Percentiles rank a stretch among this genome's conserved stretches.
These are phyloP conservation scores for Alternaria sp. DNA, from an alignment of 2,329 filamentous ascomycete species.

Conservation along the genomic window DNA sequence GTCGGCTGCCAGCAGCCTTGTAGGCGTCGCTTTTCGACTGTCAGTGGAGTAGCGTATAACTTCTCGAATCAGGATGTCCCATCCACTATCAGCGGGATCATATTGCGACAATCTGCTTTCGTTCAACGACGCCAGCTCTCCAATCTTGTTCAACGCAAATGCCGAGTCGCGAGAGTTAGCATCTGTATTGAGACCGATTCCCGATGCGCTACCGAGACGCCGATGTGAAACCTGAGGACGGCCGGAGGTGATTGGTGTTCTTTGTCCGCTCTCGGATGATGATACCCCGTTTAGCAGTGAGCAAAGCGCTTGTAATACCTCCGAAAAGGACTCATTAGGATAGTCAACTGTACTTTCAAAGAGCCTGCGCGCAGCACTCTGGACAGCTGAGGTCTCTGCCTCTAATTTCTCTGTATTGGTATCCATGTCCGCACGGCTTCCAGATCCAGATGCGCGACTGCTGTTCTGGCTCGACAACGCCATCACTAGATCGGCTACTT, in stretches of 20 bases:
- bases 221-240: conserved; percentile 44
- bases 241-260: conserved; percentile 26
- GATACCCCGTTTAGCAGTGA: conserved; percentile 62
- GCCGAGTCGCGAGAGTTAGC: conserved; percentile 53
- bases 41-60: conserved; percentile 58
- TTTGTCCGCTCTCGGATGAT: conserved; percentile 30
- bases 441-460: conserved; percentile 23
- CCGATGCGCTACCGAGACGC: conserved; percentile 53
- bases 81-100: conserved; percentile 73
- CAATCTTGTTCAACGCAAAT: conserved; percentile 58
- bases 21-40: conserved; percentile 48
- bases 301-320: conserved; percentile 78
- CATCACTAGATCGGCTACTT: conserved; percentile 89
- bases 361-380: conserved; percentile 82
- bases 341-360: conserved; percentile 94
- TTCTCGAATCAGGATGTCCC: conserved; percentile 69
- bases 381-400: conserved; percentile 84
- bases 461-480: conserved; percentile 50
- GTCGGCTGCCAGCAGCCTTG: conserved; percentile 58
- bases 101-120: conserved; percentile 70
- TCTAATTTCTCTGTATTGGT: conserved; percentile 58
- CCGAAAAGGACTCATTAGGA: conserved; percentile 79
- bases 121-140: conserved; percentile 54
- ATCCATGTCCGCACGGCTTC: conserved; percentile 31
- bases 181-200: conserved; percentile 49